Conservation (phyloP, 306 rosid species). For the Trifolium dubium region DNA sequence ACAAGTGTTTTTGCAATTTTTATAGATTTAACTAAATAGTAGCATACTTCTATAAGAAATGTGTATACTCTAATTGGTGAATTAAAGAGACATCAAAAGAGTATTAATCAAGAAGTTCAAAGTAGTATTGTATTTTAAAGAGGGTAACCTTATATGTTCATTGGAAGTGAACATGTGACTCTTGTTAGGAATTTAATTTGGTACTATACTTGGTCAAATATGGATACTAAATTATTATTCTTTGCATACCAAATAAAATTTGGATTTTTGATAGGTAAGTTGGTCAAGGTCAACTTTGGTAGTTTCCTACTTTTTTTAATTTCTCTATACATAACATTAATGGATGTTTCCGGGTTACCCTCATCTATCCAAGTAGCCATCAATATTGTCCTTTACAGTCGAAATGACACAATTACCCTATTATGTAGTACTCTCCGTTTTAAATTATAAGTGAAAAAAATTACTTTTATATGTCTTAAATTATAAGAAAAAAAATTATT, state of each 20-base stretch:
- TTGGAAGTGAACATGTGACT: not conserved
- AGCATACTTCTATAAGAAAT: too few species aligned
- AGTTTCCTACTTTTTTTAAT: constrained; percentile 1
- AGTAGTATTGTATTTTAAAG: not conserved
- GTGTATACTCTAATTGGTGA: too few species aligned
- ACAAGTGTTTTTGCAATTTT: constrained; percentile 16
- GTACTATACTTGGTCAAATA: constrained; percentile 49
- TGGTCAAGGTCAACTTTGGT: constrained; percentile 54
- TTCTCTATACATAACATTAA: not conserved
- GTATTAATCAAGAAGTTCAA: too few species aligned
- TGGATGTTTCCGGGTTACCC: constrained; percentile 43
- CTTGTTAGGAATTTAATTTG: constrained; percentile 5
- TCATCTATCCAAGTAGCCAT: constrained; percentile 19
- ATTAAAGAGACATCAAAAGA: too few species aligned
- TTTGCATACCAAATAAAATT: not conserved
- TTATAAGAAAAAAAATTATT: too few species aligned
- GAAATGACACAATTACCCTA: constrained; percentile 30
- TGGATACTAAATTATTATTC: constrained; percentile 45
- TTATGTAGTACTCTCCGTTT: too few species aligned
- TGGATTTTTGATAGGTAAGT: constrained; percentile 31
- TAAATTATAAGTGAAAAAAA: too few species aligned
- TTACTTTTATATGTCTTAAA: too few species aligned
- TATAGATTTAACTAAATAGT: too few species aligned
- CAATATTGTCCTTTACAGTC: not conserved
- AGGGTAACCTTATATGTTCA: not conserved